Percentiles rank a stretch among this genome's conserved stretches.
Evolutionary conservation across 2,329 filamentous ascomycete species (phyloP).

Genomic region (Nannizziopsis arthrosporioides): DNA sequence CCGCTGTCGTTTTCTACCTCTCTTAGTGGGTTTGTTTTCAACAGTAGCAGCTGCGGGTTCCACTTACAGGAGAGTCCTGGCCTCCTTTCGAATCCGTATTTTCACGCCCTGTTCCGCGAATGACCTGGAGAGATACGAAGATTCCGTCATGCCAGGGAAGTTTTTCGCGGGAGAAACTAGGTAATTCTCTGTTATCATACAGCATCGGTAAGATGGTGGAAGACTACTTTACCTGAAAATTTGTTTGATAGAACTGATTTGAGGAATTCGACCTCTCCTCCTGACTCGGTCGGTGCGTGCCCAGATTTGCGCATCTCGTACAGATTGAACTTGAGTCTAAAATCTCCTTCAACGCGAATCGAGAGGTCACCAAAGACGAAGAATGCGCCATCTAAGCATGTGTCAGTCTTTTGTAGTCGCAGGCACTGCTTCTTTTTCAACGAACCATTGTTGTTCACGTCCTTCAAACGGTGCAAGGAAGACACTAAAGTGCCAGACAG

Average conservation of each 20-base stretch:
- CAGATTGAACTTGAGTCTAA: conserved; percentile 63
- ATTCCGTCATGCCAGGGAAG: conserved; percentile 70
- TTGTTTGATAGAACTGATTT: conserved; percentile 49
- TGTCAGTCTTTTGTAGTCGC: background rate
- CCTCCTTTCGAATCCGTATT: conserved; percentile 71
- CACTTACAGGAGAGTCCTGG: conserved; percentile 42
- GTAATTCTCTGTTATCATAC: background rate
- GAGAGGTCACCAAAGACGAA: conserved; percentile 88
- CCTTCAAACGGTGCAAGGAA: conserved; percentile 70
- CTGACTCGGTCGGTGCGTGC: conserved; percentile 9
- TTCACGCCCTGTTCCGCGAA: conserved; percentile 83
- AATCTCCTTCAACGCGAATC: conserved; percentile 60
- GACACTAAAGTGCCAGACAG: conserved; percentile 65
- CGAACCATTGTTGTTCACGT: conserved; percentile 53
- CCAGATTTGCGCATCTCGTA: conserved; percentile 55
- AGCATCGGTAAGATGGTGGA: too few relatives aligned
- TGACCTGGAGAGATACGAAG: conserved; percentile 65
- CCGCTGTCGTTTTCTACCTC: conserved; percentile 28
- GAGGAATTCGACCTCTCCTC: conserved; percentile 40
- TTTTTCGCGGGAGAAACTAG: conserved; percentile 46
- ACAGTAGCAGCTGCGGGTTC: background rate
- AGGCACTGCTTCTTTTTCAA: background rate
- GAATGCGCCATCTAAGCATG: conserved; percentile 56
- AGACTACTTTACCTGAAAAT: conserved; percentile 49
- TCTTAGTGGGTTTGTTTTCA: conserved; percentile 14